phyloP scores from a whole-genome alignment of 2,329 filamentous ascomycete species.

The Aspergillus aculeatus region DNA sequence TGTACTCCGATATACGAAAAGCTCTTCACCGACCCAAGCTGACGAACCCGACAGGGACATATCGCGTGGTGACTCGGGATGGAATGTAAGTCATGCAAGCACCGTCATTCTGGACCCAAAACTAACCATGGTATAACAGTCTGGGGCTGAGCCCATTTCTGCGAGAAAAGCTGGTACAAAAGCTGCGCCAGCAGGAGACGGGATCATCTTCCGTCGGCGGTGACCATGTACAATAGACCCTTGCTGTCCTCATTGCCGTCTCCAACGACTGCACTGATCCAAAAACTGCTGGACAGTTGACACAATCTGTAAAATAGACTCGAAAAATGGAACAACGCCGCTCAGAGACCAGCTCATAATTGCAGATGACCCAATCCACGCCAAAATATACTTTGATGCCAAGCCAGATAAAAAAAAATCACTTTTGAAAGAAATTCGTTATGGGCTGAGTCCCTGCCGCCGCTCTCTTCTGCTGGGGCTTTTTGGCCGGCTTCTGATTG shows the following conservation, averaged over 20 bases:
- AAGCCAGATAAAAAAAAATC: constrained; percentile 5
- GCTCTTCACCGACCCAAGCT: constrained; percentile 2
- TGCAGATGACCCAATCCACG: not conserved
- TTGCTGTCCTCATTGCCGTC: constrained; percentile 11
- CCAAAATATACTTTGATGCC: not conserved
- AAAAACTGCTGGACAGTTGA: constrained; percentile 21
- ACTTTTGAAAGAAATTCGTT: constrained; percentile 50
- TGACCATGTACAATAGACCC: constrained; percentile 15
- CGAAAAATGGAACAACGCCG: not conserved
- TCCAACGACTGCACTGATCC: not conserved
- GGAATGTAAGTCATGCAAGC: constrained; percentile 50
- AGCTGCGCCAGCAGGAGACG: constrained; percentile 39
- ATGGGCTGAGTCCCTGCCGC: constrained; percentile 53
- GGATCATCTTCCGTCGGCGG: constrained; percentile 12
- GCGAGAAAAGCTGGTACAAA: constrained; percentile 50
- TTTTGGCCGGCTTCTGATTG: constrained; percentile 52
- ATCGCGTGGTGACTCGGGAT: constrained; percentile 59
- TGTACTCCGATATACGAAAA: constrained; percentile 4
- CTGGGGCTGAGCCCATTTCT: constrained; percentile 51
- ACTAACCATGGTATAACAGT: constrained; percentile 26
- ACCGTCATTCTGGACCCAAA: not conserved
- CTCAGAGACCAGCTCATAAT: not conserved
- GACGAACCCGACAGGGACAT: constrained; percentile 48
- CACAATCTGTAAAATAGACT: not conserved
- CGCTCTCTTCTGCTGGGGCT: constrained; percentile 40